Conservation (phyloP, 306 rosid genomes). For the Styphnolobium japonicum region DNA sequence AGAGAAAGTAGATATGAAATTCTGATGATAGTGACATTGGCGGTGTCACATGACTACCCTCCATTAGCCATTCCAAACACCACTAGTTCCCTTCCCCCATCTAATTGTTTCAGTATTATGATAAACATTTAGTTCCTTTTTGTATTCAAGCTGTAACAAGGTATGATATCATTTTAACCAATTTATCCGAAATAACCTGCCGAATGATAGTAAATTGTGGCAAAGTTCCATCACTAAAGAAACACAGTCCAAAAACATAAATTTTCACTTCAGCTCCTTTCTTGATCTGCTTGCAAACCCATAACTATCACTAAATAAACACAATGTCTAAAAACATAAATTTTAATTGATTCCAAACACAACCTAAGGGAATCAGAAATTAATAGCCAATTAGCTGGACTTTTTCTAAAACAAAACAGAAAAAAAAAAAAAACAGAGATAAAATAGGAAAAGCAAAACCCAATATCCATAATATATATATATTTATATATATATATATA, state of each 20-base stretch:
- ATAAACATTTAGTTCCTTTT: neutral
- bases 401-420: neutral
- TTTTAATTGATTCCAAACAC: too few species aligned
- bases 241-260: too few species aligned
- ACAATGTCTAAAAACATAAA: too few species aligned
- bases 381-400: neutral
- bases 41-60: neutral
- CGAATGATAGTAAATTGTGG: neutral
- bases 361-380: neutral
- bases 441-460: neutral
- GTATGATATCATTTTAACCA: neutral
- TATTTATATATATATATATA: too few species aligned
- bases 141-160: neutral
- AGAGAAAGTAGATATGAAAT: neutral
- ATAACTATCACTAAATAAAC: too few species aligned
- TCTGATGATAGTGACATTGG: neutral
- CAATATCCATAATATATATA: neutral
- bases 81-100: neutral
- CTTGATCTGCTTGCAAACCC: too few species aligned
- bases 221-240: neutral
- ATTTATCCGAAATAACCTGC: neutral
- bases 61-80: neutral
- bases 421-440: neutral
- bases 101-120: neutral
- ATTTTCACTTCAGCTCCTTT: too few species aligned